Percentiles rank a stretch among this genome's conserved stretches.
These are phyloP conservation scores for Stachybotrys echinatus DNA, from an alignment of 2,329 filamentous ascomycete species.

Conservation along the genomic window DNA sequence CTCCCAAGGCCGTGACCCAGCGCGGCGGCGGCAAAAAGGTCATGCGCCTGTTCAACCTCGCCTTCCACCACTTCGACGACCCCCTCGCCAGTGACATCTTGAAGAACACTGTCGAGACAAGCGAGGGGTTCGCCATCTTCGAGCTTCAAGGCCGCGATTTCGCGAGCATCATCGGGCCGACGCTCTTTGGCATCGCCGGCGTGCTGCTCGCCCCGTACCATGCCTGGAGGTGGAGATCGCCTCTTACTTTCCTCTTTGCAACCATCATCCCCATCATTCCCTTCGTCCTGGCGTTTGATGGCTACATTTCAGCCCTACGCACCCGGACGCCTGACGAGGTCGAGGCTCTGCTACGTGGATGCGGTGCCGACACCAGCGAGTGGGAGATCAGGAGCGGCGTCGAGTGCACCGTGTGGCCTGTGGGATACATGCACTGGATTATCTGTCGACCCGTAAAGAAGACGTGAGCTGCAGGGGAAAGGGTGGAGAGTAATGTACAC, in stretches of 20 bases:
- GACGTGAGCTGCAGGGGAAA: too few relatives aligned
- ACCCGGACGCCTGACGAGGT: constrained; percentile 65
- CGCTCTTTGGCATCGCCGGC: constrained; percentile 47
- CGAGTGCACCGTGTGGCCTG: constrained; percentile 43
- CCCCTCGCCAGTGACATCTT: constrained; percentile 55
- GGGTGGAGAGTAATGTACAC: background rate
- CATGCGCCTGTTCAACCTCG: constrained; percentile 66
- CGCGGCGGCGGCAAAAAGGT: constrained; percentile 40
- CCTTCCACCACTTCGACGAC: constrained; percentile 75
- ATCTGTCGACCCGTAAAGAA: constrained; percentile 34
- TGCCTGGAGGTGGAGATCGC: constrained; percentile 46
- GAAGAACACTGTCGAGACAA: constrained; percentile 57
- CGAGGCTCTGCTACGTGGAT: constrained; percentile 49
- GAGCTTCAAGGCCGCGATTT: constrained; percentile 66
- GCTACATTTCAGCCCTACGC: constrained; percentile 60
- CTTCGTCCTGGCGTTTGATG: constrained; percentile 64
- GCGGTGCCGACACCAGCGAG: constrained; percentile 33
- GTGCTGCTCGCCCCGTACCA: constrained; percentile 48
- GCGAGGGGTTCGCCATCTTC: constrained; percentile 65
- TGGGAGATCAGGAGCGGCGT: constrained; percentile 47
- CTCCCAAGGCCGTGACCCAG: constrained; percentile 43
- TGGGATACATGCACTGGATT: constrained; percentile 46
- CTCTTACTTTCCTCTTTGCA: constrained; percentile 56
- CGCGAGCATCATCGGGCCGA: constrained; percentile 46
- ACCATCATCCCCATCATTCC: constrained; percentile 64